Conservation (phyloP, 164 flowering plant genomes). For the Aristolochia californica region DNA sequence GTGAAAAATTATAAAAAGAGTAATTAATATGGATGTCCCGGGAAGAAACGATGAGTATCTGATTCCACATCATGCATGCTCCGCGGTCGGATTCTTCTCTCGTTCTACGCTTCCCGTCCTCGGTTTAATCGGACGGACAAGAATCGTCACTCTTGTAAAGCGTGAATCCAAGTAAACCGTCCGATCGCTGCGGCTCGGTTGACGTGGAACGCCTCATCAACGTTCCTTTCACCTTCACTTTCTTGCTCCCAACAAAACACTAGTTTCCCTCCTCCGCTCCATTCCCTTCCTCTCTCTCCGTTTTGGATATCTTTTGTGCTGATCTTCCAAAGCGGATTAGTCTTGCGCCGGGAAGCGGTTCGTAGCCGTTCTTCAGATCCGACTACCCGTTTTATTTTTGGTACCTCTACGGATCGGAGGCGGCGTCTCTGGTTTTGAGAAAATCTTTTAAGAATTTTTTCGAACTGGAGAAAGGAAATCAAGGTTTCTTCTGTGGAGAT, state of each 20-base stretch:
- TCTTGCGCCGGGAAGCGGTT: background rate
- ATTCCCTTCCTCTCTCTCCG: background rate
- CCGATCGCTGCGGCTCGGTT: no score
- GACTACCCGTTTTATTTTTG: background rate
- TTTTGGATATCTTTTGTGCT: background rate
- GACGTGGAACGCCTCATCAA: no score
- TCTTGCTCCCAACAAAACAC: constrained; percentile 1
- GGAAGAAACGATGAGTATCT: background rate
- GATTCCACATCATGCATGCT: background rate
- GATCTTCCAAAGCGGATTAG: background rate
- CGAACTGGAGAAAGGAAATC: constrained; percentile 25
- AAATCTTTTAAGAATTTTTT: background rate
- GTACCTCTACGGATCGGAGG: background rate
- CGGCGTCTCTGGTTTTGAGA: constrained; percentile 4
- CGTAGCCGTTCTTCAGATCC: background rate
- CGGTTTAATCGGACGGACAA: constrained; percentile 5
- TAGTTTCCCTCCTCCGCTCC: background rate
- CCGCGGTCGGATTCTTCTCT: background rate
- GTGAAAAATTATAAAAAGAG: no score
- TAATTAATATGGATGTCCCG: no score
- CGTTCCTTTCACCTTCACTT: constrained; percentile 1
- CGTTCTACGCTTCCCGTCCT: background rate
- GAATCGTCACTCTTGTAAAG: background rate
- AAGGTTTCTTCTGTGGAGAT: constrained; percentile 24
- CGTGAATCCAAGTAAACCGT: background rate